Evolutionary conservation across 371 early-diverging fungal genomes (phyloP), one percentile per base, ranked within the genome.

Genomic region (Mucor irregularis): DNA sequence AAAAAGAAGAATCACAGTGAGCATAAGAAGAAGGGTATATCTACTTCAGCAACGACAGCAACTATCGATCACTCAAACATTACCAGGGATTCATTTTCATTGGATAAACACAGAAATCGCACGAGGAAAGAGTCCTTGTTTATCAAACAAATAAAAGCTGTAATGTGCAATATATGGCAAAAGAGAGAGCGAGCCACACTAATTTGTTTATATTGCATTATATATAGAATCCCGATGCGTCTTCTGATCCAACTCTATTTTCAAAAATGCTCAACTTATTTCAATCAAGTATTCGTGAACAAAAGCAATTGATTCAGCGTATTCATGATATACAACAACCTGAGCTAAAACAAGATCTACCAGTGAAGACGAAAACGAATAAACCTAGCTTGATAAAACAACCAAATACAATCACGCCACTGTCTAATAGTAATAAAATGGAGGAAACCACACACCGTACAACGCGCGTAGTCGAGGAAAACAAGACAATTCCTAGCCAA

Each of bases 61-160:
- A n/a, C n/a, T n/a, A n/a, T n/a, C n/a, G n/a, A n/a, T n/a, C n/a
- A n/a, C n/a, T n/a, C n/a, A n/a, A n/a, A n/a, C n/a, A n/a, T n/a
- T n/a, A 3, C 21, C 6, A 21, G 7, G 17, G 40, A 0, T 21
- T n/a, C 17, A 0, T 53, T 35, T 22, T 39, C 45, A 19, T 24
- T 61, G 7, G 55, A 62, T 11, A 62, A 62, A 39, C 56, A 62
- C 16, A 62, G 40, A 46, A 19, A 38, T 17, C 62, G 62, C 9
- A 37, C 46, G 3, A 62, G 50, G 37, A 56, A 61, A 28, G 62
- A 61, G 39, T 17, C 50, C 26, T 17, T 31, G 9, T 49, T 61
- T 39, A 11, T 61, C 6, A 61, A 61, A 39, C 62, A 58, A 50
- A 24, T 51, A 24, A 50, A 56, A 24, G 51, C 40, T 21, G 40